phyloP scores from a whole-genome alignment of 176 grass and related monocot species.

The Hsuehochloa calcarea region DNA sequence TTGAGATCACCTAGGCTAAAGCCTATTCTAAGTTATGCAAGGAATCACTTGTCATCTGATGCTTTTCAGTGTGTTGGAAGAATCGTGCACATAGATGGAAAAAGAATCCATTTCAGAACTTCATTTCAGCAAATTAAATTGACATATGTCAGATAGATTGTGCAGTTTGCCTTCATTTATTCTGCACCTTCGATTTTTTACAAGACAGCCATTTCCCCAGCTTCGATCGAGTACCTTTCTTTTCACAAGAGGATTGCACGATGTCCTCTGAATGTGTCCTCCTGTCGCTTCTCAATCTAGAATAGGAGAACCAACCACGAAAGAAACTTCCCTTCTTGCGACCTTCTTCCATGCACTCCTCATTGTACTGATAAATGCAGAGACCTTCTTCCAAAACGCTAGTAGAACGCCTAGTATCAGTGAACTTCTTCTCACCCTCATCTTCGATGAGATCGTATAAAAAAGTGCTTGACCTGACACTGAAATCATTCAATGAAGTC shows the following conservation, averaged over 20 bases:
- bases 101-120: neutral
- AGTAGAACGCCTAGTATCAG: constrained; percentile 41
- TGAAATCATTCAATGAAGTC: constrained; percentile 34
- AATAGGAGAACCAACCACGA: constrained; percentile 57
- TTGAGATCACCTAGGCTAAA: constrained; percentile 9
- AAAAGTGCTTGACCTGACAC: constrained; percentile 35
- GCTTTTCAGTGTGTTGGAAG: constrained; percentile 9
- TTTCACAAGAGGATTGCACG: neutral
- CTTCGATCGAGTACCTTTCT: constrained; percentile 26
- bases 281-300: constrained; percentile 47
- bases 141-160: neutral
- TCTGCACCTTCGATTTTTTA: constrained; percentile 25
- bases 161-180: neutral
- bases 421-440: constrained; percentile 19
- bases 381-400: constrained; percentile 36
- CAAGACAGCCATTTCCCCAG: constrained; percentile 44
- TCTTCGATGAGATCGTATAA: constrained; percentile 44
- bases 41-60: constrained; percentile 4
- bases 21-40: neutral
- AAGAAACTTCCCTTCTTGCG: constrained; percentile 36
- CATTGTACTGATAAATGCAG: constrained; percentile 4
- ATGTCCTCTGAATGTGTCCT: constrained; percentile 36
- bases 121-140: neutral
- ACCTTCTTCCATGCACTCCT: constrained; percentile 16
- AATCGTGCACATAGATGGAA: neutral